Evolutionary conservation across 108 stramenopile genomes (phyloP), one percentile per base, ranked within the genome.

Genomic region (Pseudonitzschia multiseries): DNA sequence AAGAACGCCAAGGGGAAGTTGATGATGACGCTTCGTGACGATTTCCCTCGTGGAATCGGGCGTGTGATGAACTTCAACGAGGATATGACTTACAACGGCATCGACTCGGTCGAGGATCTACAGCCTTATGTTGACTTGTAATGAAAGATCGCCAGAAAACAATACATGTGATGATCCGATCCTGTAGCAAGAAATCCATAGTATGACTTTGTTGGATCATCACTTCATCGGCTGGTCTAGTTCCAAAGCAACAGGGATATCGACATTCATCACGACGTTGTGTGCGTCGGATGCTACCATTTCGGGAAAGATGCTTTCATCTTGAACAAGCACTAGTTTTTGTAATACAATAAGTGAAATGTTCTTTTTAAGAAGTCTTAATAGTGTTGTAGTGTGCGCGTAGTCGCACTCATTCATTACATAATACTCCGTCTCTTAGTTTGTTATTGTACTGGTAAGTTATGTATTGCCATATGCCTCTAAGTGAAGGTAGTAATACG

Each of bases 51-150:
- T 44, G 87, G 87, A 22, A 46, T 57, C 29, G 76, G 75, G 21
- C 73, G 82, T 10, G 84, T 85, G 26, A 78, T 88, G 33, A 85
- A 85, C 65, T 83, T 85, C 56, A 46, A 63, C 60, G 69, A 59
- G 33, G 88, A 89, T 69, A 79, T 84, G 43, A 22, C 9, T 8
- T 67, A 67, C 44, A 14, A 48, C 6, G 66, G 66, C 8, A n/a
- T 67, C 20, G 22, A 48, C 27, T 48, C 66, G 43, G 14, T 67
- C 12, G 21, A 4, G 27, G 66, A 67, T 28, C 66, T 10, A 10
- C 21, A 50, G 36, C 66, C 66, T 3, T 67, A 67, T 28, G 66
- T 67, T 9, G 66, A 67, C 26, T 2, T 56, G 22, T 48, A 59
- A 14, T 59, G 1, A 59, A 17, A 59, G 1, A 48, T 48, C 12